These are phyloP conservation scores for Roridomyces roridus DNA, from an alignment of 768 basidiomycete genomes.

Conservation along the genomic window DNA sequence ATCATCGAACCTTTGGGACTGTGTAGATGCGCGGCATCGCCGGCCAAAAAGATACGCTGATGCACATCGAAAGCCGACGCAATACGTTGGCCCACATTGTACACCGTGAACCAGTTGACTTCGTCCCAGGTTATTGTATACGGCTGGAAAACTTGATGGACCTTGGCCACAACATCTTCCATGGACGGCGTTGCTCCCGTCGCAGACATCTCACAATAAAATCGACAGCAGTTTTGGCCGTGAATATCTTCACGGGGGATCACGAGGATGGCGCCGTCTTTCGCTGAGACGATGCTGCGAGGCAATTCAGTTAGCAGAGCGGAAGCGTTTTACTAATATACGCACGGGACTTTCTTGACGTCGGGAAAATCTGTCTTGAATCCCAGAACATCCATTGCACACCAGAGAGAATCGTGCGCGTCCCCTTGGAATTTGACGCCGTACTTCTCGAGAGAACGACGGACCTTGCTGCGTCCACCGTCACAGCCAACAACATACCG, in stretches of 20 bases:
- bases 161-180: constrained; percentile 3
- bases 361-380: constrained; percentile 14
- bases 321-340: background rate
- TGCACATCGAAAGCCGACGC: constrained; percentile 3
- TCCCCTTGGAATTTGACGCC: constrained; percentile 1
- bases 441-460: constrained; percentile 4
- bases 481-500: constrained; percentile 11
- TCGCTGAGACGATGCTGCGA: background rate
- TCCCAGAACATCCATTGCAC: constrained; percentile 5
- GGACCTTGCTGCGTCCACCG: constrained; percentile 5
- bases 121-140: constrained; percentile 8
- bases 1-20: constrained; percentile 16
- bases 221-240: constrained; percentile 3
- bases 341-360: constrained; percentile 1
- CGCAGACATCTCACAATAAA: constrained; percentile 3
- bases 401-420: constrained; percentile 7
- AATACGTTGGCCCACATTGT: constrained; percentile 10
- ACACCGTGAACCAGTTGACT: constrained; percentile 13
- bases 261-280: background rate
- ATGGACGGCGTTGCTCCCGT: background rate
- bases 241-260: constrained; percentile 12
- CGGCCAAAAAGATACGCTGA: constrained; percentile 2
- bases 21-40: constrained; percentile 10
- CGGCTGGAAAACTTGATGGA: constrained; percentile 6
- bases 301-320: background rate